Evolutionary conservation across 208 protist genomes (phyloP), one percentile per base, ranked within the genome.

Genomic region (Polymyxa betae): DNA sequence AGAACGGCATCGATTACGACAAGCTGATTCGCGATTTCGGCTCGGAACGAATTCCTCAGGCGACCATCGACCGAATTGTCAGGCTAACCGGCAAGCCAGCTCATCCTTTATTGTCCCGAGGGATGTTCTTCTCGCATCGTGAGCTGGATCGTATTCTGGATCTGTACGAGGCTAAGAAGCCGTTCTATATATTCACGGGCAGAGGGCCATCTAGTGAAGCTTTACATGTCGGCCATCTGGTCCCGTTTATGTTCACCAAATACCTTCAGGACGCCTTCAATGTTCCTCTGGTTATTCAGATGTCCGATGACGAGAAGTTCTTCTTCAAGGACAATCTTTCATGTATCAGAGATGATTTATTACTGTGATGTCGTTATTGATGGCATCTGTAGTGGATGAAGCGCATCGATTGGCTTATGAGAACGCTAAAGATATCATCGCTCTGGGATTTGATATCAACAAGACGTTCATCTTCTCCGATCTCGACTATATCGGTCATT

Each of bases 241-340:
- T 99, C 44, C 98, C 98, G 1, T 99, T 99, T 90, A 66, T 99
- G 24, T 97, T 99, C 78, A 99, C 97, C 5, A 97, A 98, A 92
- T 97, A 98, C 89, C 94, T 99, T 88, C 99, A 99, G 94, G 98
- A 99, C n/a, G 95, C 91, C 43, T 88, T 93, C 35, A 91, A 91
- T 68, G 77, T 91, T 35, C 91, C 38, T 43, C 91, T 99, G 0
- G 98, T 99, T 12, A 98, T 99, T 90, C 98, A 99, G 93, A 96
- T 99, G 92, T 99, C 98, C 32, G 99, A 99, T 92, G 99, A 99
- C 93, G 98, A 99, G 92, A 99, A 99, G 94, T 99, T 96, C 88
- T 95, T 99, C 46, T 99, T 98, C 92, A 99, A 99, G 88, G 96
- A 93, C 45, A 88, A 93, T 35, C 45, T 92, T 20, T 40, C 40